Percentiles rank a stretch among this genome's conserved stretches.
Conservation (phyloP, 345 rosid genomes). For the Capsella bursapastoris region DNA sequence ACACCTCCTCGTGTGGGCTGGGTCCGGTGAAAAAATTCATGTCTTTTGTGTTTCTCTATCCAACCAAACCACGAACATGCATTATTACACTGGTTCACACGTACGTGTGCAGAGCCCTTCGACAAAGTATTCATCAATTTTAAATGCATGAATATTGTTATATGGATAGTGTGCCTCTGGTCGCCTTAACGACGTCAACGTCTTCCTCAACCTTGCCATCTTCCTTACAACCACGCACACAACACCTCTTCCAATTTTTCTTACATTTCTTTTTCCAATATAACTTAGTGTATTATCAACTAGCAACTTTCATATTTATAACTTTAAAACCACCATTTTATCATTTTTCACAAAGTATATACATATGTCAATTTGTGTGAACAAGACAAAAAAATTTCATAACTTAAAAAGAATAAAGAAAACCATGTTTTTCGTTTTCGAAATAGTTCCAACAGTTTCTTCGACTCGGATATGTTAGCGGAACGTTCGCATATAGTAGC, state of each 20-base stretch:
- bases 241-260: slow-evolving; percentile 1
- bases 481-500: background rate
- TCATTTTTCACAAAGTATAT: no score
- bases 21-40: slow-evolving; percentile 17
- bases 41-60: slow-evolving; percentile 16
- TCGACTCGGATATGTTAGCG: background rate
- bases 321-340: no score
- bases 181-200: slow-evolving; percentile 15
- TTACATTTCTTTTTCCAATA: no score
- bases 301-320: background rate
- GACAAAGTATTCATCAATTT: background rate
- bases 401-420: no score
- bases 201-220: no score
- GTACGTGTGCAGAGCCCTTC: slow-evolving; percentile 34
- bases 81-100: background rate
- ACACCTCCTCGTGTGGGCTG: slow-evolving; percentile 41
- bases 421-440: no score
- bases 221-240: background rate
- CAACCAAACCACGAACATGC: slow-evolving; percentile 3
- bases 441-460: background rate
- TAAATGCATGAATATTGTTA: slow-evolving; percentile 4
- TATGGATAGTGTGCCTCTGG: slow-evolving; percentile 3
- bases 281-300: no score
- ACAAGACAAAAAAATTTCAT: no score
- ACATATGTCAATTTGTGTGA: no score